These are phyloP conservation scores for Phytophthora ohioensis DNA, from an alignment of 352 stramenopile species.

Conservation along the genomic window DNA sequence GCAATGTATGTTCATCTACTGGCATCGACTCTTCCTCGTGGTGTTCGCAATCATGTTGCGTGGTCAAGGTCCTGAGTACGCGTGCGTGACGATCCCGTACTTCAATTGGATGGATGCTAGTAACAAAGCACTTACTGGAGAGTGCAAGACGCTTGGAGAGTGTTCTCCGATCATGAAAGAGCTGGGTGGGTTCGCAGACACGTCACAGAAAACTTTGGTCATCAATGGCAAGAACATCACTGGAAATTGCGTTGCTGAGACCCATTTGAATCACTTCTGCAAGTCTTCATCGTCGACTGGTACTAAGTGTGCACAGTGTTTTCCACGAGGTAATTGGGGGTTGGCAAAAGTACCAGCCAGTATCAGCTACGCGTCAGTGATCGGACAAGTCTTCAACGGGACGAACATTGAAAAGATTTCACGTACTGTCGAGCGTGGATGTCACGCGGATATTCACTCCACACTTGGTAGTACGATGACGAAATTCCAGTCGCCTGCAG, in stretches of 20 bases:
- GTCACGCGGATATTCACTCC: constrained; percentile 63
- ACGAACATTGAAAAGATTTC: constrained; percentile 61
- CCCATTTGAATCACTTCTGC: constrained; percentile 66
- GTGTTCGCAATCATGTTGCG: constrained; percentile 88
- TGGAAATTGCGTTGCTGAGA: constrained; percentile 46
- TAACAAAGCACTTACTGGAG: constrained; percentile 39
- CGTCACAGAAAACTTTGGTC: constrained; percentile 20
- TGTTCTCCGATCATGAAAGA: constrained; percentile 55
- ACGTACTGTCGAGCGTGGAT: constrained; percentile 45
- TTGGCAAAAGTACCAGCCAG: constrained; percentile 36
- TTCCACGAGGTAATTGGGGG: constrained; percentile 56
- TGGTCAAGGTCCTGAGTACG: constrained; percentile 47
- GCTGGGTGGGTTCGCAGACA: constrained; percentile 42
- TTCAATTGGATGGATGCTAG: constrained; percentile 74
- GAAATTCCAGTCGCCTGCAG: constrained; percentile 51
- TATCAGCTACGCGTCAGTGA: constrained; percentile 52
- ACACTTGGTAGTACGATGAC: constrained; percentile 54
- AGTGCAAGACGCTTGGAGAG: constrained; percentile 51
- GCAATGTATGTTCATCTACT: constrained; percentile 85
- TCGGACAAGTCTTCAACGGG: constrained; percentile 51
- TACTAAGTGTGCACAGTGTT: constrained; percentile 41
- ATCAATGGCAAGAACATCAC: constrained; percentile 52
- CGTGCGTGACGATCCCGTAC: constrained; percentile 79
- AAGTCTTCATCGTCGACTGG: constrained; percentile 30
- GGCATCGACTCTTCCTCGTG: constrained; percentile 70